Conservation (phyloP, 306 rosid genomes). For the Vigna mungo region DNA sequence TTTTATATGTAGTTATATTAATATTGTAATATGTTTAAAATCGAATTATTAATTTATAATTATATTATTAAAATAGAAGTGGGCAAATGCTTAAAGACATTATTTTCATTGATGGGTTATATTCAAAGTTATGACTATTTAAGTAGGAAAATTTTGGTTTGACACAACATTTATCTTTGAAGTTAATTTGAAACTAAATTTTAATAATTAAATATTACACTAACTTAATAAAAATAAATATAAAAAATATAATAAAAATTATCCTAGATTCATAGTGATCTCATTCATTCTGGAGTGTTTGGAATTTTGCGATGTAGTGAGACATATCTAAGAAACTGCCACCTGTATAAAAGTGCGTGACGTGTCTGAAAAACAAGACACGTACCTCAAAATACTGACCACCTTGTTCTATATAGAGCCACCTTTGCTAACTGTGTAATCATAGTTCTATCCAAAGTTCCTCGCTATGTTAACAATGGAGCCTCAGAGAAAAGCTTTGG, state of each 20-base stretch:
- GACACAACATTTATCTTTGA: no score
- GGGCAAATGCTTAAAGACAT: no score
- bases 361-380: conserved; percentile 65
- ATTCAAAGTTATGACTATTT: background rate
- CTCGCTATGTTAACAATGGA: conserved; percentile 34
- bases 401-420: conserved; percentile 47
- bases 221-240: no score
- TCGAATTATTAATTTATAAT: no score
- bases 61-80: no score
- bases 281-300: conserved; percentile 14
- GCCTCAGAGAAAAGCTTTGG: conserved; percentile 17
- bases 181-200: no score
- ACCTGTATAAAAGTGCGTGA: conserved; percentile 45
- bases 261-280: conserved; percentile 35
- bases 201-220: no score
- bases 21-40: no score
- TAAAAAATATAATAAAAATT: no score
- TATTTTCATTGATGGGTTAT: no score
- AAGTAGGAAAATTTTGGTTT: background rate
- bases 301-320: conserved; percentile 26
- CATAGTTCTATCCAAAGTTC: conserved; percentile 11
- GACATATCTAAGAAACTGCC: conserved; percentile 48
- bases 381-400: conserved; percentile 42
- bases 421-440: conserved; percentile 15
- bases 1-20: no score